A percentile compares a stretch with the other conserved stretches of the same genome.
These are phyloP conservation scores for Fusarium sp. DNA, from an alignment of 2,329 filamentous ascomycete species.

Conservation along the genomic window DNA sequence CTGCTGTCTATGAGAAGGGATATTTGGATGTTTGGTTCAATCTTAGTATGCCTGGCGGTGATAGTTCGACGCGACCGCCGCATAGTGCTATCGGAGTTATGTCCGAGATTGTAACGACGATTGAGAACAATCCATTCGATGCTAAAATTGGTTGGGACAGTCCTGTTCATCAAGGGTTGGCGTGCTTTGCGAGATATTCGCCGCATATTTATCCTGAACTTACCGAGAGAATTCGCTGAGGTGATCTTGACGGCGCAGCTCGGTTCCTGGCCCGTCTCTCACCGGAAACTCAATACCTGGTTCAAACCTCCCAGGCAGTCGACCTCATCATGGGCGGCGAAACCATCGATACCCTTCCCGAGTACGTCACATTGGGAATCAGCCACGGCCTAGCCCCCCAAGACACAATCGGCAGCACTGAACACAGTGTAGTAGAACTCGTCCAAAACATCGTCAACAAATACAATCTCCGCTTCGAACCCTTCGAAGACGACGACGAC, in stretches of 20 bases:
- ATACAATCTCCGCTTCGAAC: not conserved
- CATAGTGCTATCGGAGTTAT: constrained; percentile 77
- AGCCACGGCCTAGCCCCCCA: constrained; percentile 60
- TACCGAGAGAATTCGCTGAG: constrained; percentile 45
- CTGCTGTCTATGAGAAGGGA: constrained; percentile 72
- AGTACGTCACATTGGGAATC: constrained; percentile 65
- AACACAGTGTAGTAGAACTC: not conserved
- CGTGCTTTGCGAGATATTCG: constrained; percentile 67
- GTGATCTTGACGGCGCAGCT: constrained; percentile 46
- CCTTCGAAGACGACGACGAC: constrained; percentile 18
- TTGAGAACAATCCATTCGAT: constrained; percentile 68
- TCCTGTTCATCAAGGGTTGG: constrained; percentile 64
- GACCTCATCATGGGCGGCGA: constrained; percentile 70
- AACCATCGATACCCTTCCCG: constrained; percentile 74
- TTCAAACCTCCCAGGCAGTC: constrained; percentile 70
- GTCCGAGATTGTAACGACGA: constrained; percentile 69
- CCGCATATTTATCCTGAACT: constrained; percentile 59
- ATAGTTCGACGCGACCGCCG: constrained; percentile 66
- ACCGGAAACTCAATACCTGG: constrained; percentile 57
- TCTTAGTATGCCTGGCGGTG: constrained; percentile 67
- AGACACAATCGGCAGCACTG: constrained; percentile 8
- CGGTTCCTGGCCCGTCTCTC: constrained; percentile 35
- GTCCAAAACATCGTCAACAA: not conserved
- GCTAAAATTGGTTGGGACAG: constrained; percentile 58
- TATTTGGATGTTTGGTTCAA: constrained; percentile 68